These are phyloP conservation scores for Boletus insuetus DNA, from an alignment of 768 basidiomycete species.

Conservation along the genomic window DNA sequence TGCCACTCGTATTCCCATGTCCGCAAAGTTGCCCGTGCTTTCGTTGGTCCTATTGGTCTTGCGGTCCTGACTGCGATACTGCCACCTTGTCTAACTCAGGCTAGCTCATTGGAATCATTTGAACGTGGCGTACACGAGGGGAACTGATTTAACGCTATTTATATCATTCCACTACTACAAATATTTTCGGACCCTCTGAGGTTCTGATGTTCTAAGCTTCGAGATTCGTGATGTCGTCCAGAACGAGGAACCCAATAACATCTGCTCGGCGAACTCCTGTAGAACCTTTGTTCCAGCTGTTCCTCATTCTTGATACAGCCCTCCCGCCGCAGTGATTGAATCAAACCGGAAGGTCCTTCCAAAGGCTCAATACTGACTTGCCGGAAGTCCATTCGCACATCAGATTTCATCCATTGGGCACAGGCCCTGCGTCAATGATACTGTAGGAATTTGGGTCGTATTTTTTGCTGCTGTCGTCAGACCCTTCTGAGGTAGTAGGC, in stretches of 20 bases:
- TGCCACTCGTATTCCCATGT: conserved; percentile 2
- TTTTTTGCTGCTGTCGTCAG: not conserved
- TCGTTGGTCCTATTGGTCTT: not conserved
- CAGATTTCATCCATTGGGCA: conserved; percentile 17
- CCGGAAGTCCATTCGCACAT: conserved; percentile 23
- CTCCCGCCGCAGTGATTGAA: conserved; percentile 23
- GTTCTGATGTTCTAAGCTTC: no score
- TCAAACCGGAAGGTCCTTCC: conserved; percentile 27
- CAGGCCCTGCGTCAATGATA: conserved; percentile 23
- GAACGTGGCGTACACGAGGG: no score
- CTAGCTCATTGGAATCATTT: no score
- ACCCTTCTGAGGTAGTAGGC: conserved; percentile 5
- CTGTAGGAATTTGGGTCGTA: conserved; percentile 24
- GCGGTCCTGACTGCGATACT: not conserved
- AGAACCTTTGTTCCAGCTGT: conserved; percentile 12
- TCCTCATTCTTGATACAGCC: conserved; percentile 15
- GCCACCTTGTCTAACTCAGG: not conserved
- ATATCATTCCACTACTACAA: no score
- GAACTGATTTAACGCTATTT: no score
- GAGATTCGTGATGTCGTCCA: not conserved
- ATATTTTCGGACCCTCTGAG: no score
- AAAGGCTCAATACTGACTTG: conserved; percentile 7
- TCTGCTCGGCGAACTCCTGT: conserved; percentile 8
- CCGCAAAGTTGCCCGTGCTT: not conserved
- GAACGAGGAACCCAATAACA: conserved; percentile 10